Percentiles rank a stretch among this genome's conserved stretches.
Evolutionary conservation across 352 stramenopile species (phyloP).

Genomic region (Phytophthora macrochlamydospora): DNA sequence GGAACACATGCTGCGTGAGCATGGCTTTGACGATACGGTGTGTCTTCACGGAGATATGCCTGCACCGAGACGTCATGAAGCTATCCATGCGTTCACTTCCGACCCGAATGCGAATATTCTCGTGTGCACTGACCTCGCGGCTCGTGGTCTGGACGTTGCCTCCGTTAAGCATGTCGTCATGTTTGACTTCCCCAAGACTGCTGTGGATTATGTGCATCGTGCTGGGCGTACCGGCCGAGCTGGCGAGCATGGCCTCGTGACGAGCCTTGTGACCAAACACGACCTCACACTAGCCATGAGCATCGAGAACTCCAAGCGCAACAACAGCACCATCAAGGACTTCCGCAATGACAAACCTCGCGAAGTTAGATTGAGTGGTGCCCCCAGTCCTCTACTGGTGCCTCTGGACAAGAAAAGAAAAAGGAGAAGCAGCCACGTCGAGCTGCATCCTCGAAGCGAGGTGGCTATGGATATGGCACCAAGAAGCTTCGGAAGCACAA

Average conservation of each 20-base stretch:
- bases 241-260: constrained; percentile 64
- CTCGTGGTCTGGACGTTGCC: constrained; percentile 92
- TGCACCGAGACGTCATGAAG: constrained; percentile 49
- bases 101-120: constrained; percentile 68
- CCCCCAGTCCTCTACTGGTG: constrained; percentile 1
- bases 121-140: constrained; percentile 93
- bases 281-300: constrained; percentile 66
- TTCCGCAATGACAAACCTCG: constrained; percentile 33
- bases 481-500: constrained; percentile 69
- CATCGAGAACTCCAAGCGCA: constrained; percentile 69
- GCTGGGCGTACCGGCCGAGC: constrained; percentile 73
- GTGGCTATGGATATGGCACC: constrained; percentile 42
- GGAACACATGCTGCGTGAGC: constrained; percentile 84
- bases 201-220: constrained; percentile 95
- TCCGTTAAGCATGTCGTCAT: constrained; percentile 92
- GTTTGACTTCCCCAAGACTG: constrained; percentile 93
- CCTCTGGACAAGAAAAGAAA: constrained; percentile 1
- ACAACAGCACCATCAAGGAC: constrained; percentile 60
- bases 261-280: constrained; percentile 78
- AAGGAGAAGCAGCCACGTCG: constrained; percentile 13
- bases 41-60: constrained; percentile 87
- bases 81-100: constrained; percentile 60
- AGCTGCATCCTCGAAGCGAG: constrained; percentile 15
- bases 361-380: neutral
- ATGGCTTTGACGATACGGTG: constrained; percentile 55